Base-by-base conservation (phyloP, 257 asterid species). In the Striga asiatica region DNA sequence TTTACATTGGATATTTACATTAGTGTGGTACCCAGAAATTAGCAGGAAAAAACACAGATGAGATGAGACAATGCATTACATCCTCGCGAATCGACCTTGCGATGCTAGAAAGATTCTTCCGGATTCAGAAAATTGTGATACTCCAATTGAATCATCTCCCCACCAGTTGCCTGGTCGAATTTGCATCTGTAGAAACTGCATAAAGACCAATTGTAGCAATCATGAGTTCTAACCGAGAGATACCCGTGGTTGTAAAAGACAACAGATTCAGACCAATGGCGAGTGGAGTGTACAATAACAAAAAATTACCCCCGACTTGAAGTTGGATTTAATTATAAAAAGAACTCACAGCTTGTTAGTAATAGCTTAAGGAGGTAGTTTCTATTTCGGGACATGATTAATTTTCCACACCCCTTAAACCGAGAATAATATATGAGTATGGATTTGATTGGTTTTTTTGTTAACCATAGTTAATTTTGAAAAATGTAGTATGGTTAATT, bases 131-230 rank as follows among this genome's bases (percentile, higher is more conserved):
- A 85, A 74, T 83, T 82, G 70, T 74, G 94, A 58, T 76, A 76
- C 73, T 85, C 97, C 72, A 85, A 46, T 60, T 81, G 93, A n/a
- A 76, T 70, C 97, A 89, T 89, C 76, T 83, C 95, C 57, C 97
- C 95, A 47, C 88, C 95, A 32, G 68, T 60, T 22, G 62, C 77
- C 1, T 88, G 74, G 57, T 89, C 89, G 10, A 77, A 89, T 54
- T 82, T 72, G 74, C 95, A 89, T 0, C 94, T 80, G 60, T 78
- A 89, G 53, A 89, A 89, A 64, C 97, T 85, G 82, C 80, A 43
- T 4, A 72, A 27, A 32, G 12, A 49, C 21, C 58, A 41, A 4
- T 48, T 48, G 20, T 34, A 42, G 32, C 27, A 13, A 64, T 22
- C 43, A 54, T 11, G 28, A 42, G 21, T 45, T 17, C 50, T 8